These are phyloP conservation scores for Colletotrichum incanum DNA, from an alignment of 2,329 filamentous ascomycete genomes.

Conservation along the genomic window DNA sequence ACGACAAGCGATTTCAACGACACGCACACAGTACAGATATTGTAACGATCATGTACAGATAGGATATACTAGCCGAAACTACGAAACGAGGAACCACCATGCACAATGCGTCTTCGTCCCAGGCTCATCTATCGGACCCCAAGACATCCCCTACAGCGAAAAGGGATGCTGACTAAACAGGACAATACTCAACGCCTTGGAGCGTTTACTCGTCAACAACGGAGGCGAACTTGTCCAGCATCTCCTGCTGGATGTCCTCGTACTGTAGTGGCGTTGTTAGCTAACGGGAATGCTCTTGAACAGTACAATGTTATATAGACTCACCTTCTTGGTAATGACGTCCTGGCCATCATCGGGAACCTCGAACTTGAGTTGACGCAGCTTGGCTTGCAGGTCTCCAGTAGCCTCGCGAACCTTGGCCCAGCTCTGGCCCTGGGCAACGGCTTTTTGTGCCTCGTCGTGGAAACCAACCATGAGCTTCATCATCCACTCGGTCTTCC, in stretches of 20 bases:
- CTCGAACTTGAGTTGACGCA: slow-evolving; percentile 98
- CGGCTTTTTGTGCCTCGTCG: slow-evolving; percentile 96
- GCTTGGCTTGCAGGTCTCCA: slow-evolving; percentile 84
- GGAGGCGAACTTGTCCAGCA: slow-evolving; percentile 98
- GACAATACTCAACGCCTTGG: slow-evolving; percentile 12
- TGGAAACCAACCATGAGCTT: slow-evolving; percentile 99
- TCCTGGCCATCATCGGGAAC: slow-evolving; percentile 89
- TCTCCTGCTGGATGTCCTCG: slow-evolving; percentile 89
- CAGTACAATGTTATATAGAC: slow-evolving; percentile 45
- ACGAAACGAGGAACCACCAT: slow-evolving; percentile 38
- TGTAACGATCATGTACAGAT: slow-evolving; percentile 41
- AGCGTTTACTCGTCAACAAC: slow-evolving; percentile 89
- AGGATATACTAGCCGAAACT: slow-evolving; percentile 42
- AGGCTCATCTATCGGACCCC: slow-evolving; percentile 37
- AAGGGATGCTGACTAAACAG: slow-evolving; percentile 33
- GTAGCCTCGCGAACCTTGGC: slow-evolving; percentile 93
- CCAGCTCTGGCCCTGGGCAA: slow-evolving; percentile 93
- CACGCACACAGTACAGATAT: neutral
- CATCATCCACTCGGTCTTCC: slow-evolving; percentile 99
- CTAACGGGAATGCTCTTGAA: slow-evolving; percentile 44
- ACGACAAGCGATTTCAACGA: neutral
- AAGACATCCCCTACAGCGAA: slow-evolving; percentile 27
- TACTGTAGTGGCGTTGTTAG: slow-evolving; percentile 74
- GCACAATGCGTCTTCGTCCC: slow-evolving; percentile 34
- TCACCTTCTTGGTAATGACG: slow-evolving; percentile 85